Base-by-base conservation (phyloP, 176 grass and related monocot genomes). In the Carex parvula region DNA sequence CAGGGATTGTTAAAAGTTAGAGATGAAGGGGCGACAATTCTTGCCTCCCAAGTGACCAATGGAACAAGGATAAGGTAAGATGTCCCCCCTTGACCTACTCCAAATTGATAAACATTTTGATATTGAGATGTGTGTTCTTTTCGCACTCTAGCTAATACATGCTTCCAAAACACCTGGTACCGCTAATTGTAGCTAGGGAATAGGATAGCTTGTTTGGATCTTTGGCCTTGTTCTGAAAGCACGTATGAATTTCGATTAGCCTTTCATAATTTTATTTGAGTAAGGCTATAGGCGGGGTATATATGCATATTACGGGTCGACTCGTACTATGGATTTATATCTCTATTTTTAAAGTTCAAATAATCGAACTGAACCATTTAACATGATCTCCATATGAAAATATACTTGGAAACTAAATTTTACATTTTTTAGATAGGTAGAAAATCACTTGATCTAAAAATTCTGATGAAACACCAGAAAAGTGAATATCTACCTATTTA, bases 1-100 rank as follows among this genome's bases (percentile, higher is more conserved):
- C 84, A 94, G 94, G 94, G 92, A 4, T 24, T 97, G n/a, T 18
- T 94, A 39, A 84, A 75, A 74, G 87, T 92, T 1, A 87, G 62
- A 5, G 81, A 90, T n/a, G 87, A 92, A 17, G 94, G 56, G 22
- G 88, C 91, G 70, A 86, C 89, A 6, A 71, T 85, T 58, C 90
- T 97, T 12, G 88, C 94, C 2, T 89, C 92, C 0, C 78, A 92
- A 29, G 92, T 87, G 0, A 78, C 73, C 24, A 57, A 92, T 0
- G 92, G 87, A 39, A 50, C 87, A 64, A 21, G 39, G 37, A 92
- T 97, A 86, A 91, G 88, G 89, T 94, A 9, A 62, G 29, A 60
- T 3, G 24, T 33, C 14, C 4, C 24, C 22, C 10, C 32, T 30
- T 50, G 14, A 8, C 52, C 33, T 17, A 32, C 15, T 74, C 14